phyloP scores from a whole-genome alignment of 2,329 filamentous ascomycete species.

The Cladosporium phlei region DNA sequence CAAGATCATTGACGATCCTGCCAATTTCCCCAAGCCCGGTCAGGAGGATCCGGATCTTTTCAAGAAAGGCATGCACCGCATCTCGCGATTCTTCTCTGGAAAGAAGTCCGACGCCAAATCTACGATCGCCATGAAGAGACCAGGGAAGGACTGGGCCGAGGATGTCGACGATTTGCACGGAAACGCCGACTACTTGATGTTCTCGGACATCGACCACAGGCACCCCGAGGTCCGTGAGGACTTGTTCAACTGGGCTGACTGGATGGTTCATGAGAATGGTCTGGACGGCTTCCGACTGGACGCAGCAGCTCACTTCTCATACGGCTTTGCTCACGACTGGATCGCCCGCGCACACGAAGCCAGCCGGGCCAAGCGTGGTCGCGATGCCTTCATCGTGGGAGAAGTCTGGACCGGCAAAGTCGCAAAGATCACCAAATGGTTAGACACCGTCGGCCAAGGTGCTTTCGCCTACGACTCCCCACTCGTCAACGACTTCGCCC shows the following conservation, averaged over 20 bases:
- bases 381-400: slow-evolving; percentile 60
- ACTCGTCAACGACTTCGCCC: slow-evolving; percentile 63
- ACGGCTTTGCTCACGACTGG: slow-evolving; percentile 62
- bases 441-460: slow-evolving; percentile 44
- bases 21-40: slow-evolving; percentile 25
- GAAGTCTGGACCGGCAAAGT: slow-evolving; percentile 64
- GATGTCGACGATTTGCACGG: slow-evolving; percentile 61
- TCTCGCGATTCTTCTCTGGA: slow-evolving; percentile 20
- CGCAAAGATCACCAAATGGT: slow-evolving; percentile 52
- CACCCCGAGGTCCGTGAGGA: slow-evolving; percentile 61
- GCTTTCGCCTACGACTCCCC: slow-evolving; percentile 64
- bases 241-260: slow-evolving; percentile 62
- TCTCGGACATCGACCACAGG: slow-evolving; percentile 63
- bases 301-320: slow-evolving; percentile 67
- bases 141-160: slow-evolving; percentile 59
- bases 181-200: slow-evolving; percentile 67
- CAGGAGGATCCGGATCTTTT: slow-evolving; percentile 19
- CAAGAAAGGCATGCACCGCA: slow-evolving; percentile 20
- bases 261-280: slow-evolving; percentile 58
- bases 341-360: slow-evolving; percentile 52
- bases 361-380: slow-evolving; percentile 32
- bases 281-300: slow-evolving; percentile 66
- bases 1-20: slow-evolving; percentile 51
- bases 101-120: slow-evolving; percentile 9
- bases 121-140: slow-evolving; percentile 17